Evolutionary conservation across 106 monocot species (phyloP).

Genomic region (Acorus gramineus): DNA sequence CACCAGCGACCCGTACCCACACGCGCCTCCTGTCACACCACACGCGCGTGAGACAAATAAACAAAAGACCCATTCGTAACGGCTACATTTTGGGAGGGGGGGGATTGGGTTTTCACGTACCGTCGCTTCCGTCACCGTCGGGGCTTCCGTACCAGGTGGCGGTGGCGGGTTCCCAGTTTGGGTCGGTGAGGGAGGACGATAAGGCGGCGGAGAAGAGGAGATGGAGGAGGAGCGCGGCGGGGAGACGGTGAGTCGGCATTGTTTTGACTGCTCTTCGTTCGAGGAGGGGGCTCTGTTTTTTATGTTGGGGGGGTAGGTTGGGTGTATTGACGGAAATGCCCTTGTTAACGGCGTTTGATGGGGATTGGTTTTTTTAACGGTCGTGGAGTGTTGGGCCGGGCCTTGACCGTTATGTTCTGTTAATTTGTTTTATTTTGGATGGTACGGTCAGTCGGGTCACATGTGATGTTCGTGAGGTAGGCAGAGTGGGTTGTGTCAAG

Average conservation of each 20-base stretch:
- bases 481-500: no score
- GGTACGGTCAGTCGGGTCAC: no score
- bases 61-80: neutral
- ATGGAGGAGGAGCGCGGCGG: constrained; percentile 4
- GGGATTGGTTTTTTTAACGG: no score
- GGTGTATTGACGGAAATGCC: no score
- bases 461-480: no score
- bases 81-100: neutral
- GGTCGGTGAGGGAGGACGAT: constrained; percentile 12
- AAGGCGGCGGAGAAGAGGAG: constrained; percentile 3
- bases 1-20: constrained; percentile 89
- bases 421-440: no score
- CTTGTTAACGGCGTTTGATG: no score
- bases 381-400: no score
- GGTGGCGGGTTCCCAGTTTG: constrained; percentile 73
- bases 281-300: no score
- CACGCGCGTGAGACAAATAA: neutral
- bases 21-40: constrained; percentile 62
- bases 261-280: no score
- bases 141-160: constrained; percentile 97
- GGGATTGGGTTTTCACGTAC: constrained; percentile 4
- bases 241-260: neutral
- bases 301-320: no score
- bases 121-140: constrained; percentile 92
- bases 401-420: no score